Base-by-base conservation (phyloP, 768 basidiomycete genomes). In the Cystofilobasidium ferigula region DNA sequence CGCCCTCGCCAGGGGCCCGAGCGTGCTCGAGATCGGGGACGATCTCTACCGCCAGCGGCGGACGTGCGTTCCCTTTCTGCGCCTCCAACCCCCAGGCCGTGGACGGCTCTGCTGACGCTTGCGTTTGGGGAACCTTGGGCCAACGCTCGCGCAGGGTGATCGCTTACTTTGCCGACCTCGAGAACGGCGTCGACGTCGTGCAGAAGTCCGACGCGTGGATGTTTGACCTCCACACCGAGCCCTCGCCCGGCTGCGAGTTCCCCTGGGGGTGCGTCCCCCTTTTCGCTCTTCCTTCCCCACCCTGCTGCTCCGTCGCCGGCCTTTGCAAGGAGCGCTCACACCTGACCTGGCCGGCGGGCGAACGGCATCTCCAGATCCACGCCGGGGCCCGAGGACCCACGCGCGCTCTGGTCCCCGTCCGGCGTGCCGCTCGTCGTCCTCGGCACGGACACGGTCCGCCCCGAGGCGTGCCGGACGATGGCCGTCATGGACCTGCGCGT, bases 381-480 rank as follows among this genome's bases (percentile, higher is more conserved):
- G 22, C 58, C 58, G 1, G 58, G 58, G 3, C 58, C 58, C 16
- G 58, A 60, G 32, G 58, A 60, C 42, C 58, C 58, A 1, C 36
- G 58, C 18, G 36, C 40, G 14, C 3, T 60, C n/a, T 60, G 58
- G 58, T 60, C 58, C 2, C 40, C 51, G 18, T 26, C 28, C 1
- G 51, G 38, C 35, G 58, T 60, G 3, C 58, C 58, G 7, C 18
- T 60, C 24, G 18, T 60, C n/a, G 30, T 60, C 8, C 7, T 60
- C 6, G 58, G 58, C 7, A 45, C 45, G 40, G 58, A 60, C 58
- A 60, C 58, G 8, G 26, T 28, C 30, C 58, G 58, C 4, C 58
- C 58, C 1, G 58, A 60, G 10, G 58, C 58, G 26, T 60, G 58
- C 40, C 58, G 58, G 16, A 60, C 58, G 40, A 30, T 60, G 58